A percentile compares a stretch with the other conserved stretches of the same genome.
Conservation (phyloP, 805 yeast genomes). For the Candida tammaniensis region DNA sequence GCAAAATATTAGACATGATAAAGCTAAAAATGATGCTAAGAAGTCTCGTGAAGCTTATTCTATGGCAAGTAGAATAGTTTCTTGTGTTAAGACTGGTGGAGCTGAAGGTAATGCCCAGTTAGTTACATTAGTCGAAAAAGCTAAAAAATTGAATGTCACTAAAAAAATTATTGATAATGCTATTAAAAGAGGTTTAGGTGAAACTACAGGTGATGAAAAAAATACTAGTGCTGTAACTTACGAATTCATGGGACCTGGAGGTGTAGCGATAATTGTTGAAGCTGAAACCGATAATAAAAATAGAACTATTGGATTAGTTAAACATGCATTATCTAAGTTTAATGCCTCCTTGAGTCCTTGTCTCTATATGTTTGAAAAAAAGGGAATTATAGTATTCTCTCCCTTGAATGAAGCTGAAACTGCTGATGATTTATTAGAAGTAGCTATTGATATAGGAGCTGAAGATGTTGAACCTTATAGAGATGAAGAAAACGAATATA, state of each 20-base stretch:
- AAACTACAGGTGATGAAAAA: slow-evolving; percentile 45
- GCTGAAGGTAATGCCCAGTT: slow-evolving; percentile 64
- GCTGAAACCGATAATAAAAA: slow-evolving; percentile 87
- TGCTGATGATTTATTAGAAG: slow-evolving; percentile 72
- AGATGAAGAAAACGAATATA: slow-evolving; percentile 41
- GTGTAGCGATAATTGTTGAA: slow-evolving; percentile 80
- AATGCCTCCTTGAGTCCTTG: slow-evolving; percentile 77
- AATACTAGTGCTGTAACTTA: slow-evolving; percentile 57
- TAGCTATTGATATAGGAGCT: slow-evolving; percentile 72
- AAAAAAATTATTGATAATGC: slow-evolving; percentile 88
- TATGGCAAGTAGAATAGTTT: slow-evolving; percentile 68
- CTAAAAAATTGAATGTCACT: slow-evolving; percentile 70
- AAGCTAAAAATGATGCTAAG: slow-evolving; percentile 86
- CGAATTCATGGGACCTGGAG: slow-evolving; percentile 93
- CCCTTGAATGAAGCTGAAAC: slow-evolving; percentile 29
- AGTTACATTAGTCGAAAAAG: slow-evolving; percentile 72
- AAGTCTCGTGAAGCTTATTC: slow-evolving; percentile 67
- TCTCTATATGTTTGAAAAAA: slow-evolving; percentile 68
- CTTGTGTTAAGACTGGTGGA: slow-evolving; percentile 72
- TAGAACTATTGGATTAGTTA: slow-evolving; percentile 72
- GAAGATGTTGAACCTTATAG: slow-evolving; percentile 67
- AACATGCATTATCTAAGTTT: slow-evolving; percentile 69
- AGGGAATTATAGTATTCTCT: slow-evolving; percentile 65
- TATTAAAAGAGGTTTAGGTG: slow-evolving; percentile 79
- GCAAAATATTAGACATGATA: slow-evolving; percentile 92